These are phyloP conservation scores for Globisporangium irregulare DNA, from an alignment of 352 stramenopile genomes.

Conservation along the genomic window DNA sequence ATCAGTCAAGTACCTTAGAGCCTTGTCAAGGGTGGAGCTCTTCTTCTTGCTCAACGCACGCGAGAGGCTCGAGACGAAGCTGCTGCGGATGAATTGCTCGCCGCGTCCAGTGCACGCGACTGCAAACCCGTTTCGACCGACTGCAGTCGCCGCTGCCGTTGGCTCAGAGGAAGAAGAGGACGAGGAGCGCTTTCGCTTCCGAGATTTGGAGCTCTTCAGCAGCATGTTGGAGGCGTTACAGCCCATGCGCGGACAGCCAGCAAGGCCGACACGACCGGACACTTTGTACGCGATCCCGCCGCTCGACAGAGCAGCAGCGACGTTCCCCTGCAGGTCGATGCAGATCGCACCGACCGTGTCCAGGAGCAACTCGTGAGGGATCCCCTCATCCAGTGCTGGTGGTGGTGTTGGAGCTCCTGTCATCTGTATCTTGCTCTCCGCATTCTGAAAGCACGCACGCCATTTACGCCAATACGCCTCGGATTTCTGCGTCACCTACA, in stretches of 20 bases:
- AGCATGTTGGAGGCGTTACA: slow-evolving; percentile 42
- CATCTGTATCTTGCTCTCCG: background rate
- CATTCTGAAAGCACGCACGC: slow-evolving; percentile 28
- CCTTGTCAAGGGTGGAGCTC: slow-evolving; percentile 22
- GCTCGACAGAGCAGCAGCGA: slow-evolving; percentile 61
- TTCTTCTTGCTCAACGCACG: slow-evolving; percentile 18
- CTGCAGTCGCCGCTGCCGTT: background rate
- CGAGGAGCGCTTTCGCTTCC: slow-evolving; percentile 13
- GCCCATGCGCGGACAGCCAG: slow-evolving; percentile 61
- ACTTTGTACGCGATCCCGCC: slow-evolving; percentile 66
- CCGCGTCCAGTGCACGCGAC: slow-evolving; percentile 58
- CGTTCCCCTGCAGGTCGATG: slow-evolving; percentile 47
- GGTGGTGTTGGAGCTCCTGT: background rate
- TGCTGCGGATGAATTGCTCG: slow-evolving; percentile 65
- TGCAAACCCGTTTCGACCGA: slow-evolving; percentile 38
- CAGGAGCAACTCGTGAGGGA: slow-evolving; percentile 18
- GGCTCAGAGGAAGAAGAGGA: background rate
- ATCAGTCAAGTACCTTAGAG: slow-evolving; percentile 12
- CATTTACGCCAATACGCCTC: slow-evolving; percentile 46
- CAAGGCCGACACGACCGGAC: slow-evolving; percentile 59
- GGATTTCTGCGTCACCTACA: slow-evolving; percentile 15
- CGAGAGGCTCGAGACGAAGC: slow-evolving; percentile 34
- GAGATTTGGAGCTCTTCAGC: background rate
- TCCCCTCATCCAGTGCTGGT: background rate
- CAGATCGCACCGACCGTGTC: slow-evolving; percentile 69